phyloP scores from a whole-genome alignment of 1,284 basidiomycete genomes.

The Porodaedalea pini region DNA sequence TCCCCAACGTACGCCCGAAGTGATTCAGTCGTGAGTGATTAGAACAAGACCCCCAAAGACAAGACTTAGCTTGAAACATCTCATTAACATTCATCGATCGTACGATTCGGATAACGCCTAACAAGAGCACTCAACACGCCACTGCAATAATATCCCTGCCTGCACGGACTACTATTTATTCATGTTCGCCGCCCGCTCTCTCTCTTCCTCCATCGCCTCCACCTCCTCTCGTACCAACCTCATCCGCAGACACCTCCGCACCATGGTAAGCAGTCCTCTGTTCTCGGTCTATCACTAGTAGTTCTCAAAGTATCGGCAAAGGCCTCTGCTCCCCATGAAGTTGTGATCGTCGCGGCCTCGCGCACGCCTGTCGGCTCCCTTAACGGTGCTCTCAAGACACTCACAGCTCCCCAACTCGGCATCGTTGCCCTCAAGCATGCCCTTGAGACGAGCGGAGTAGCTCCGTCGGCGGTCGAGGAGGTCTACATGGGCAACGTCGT shows the following conservation, averaged over 20 bases:
- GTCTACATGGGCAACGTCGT: slow-evolving; percentile 97
- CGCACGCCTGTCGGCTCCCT: slow-evolving; percentile 95
- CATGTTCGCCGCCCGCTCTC: slow-evolving; percentile 33
- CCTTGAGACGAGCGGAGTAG: slow-evolving; percentile 75
- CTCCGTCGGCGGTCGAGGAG: slow-evolving; percentile 85
- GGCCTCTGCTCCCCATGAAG: slow-evolving; percentile 60
- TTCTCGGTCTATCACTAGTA: not conserved
- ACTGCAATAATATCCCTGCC: slow-evolving; percentile 17
- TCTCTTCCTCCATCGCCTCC: slow-evolving; percentile 35
- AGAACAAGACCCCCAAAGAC: not conserved
- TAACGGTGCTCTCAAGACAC: slow-evolving; percentile 83
- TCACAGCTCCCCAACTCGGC: slow-evolving; percentile 92
- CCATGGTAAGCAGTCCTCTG: slow-evolving; percentile 33
- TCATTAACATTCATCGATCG: slow-evolving; percentile 25
- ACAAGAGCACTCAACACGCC: slow-evolving; percentile 18
- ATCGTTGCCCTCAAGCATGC: slow-evolving; percentile 87
- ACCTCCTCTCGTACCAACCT: slow-evolving; percentile 36
- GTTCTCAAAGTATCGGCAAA: slow-evolving; percentile 23
- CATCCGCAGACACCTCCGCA: slow-evolving; percentile 36
- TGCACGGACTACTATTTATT: slow-evolving; percentile 21
- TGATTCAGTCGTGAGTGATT: slow-evolving; percentile 1
- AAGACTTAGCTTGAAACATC: not conserved
- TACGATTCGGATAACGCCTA: slow-evolving; percentile 27
- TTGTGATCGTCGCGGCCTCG: slow-evolving; percentile 92
- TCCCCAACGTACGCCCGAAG: not conserved